These are phyloP conservation scores for Hyphopichia burtonii DNA, from an alignment of 1,139 yeast species.

Conservation along the genomic window DNA sequence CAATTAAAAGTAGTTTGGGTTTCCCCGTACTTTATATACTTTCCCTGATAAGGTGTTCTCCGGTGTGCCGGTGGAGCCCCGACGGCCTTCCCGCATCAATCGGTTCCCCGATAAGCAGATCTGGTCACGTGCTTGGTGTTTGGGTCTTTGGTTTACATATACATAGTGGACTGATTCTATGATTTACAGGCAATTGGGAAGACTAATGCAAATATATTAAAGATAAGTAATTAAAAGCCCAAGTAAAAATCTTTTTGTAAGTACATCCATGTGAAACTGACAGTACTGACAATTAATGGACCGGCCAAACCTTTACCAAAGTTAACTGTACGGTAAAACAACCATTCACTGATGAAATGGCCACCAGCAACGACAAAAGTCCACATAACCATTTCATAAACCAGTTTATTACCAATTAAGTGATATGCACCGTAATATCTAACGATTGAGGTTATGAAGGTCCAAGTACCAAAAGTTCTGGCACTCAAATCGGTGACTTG, in stretches of 20 bases:
- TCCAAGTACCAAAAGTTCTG: slow-evolving; percentile 98
- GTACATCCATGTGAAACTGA: slow-evolving; percentile 61
- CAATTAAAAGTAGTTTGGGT: no score
- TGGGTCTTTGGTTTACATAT: no score
- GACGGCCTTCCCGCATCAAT: not conserved
- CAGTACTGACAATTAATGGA: slow-evolving; percentile 67
- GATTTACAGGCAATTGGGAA: no score
- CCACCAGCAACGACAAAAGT: slow-evolving; percentile 81
- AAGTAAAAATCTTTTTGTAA: slow-evolving; percentile 53
- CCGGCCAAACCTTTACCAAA: slow-evolving; percentile 88
- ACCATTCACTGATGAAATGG: slow-evolving; percentile 86
- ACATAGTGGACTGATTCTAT: no score
- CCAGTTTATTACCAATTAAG: slow-evolving; percentile 57
- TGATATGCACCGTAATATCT: slow-evolving; percentile 87
- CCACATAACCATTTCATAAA: slow-evolving; percentile 76
- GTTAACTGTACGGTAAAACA: slow-evolving; percentile 72
- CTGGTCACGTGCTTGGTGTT: no score
- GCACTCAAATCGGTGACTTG: slow-evolving; percentile 76
- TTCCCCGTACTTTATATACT: no score
- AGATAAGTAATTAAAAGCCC: not conserved
- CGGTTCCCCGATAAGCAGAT: no score
- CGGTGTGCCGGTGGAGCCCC: not conserved
- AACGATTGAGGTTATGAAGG: slow-evolving; percentile 78
- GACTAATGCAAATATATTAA: no score
- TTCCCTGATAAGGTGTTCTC: not conserved